phyloP scores from a whole-genome alignment of 768 basidiomycete genomes.

The Boletus vinaceobasis region DNA sequence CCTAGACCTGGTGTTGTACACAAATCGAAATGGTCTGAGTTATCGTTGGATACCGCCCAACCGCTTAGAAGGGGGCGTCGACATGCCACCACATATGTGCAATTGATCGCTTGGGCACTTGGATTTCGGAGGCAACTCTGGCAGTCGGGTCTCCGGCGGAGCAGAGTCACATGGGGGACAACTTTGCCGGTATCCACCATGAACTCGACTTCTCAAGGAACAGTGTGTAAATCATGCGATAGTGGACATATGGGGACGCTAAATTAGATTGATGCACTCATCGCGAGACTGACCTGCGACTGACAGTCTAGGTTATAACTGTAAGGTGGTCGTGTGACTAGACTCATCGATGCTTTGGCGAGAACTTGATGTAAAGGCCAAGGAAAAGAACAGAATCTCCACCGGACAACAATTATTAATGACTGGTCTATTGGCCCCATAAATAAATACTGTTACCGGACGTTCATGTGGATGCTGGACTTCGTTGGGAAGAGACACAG shows the following conservation, averaged over 20 bases:
- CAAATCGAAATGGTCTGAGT: not conserved
- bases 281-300: not conserved
- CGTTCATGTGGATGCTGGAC: not conserved
- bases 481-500: not conserved
- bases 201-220: not conserved
- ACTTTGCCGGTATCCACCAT: not conserved
- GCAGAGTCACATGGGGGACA: not conserved
- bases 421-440: not conserved
- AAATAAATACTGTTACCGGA: not conserved
- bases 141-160: not conserved
- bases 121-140: not conserved
- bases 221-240: not conserved
- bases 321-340: too few relatives aligned
- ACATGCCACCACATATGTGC: not conserved
- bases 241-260: not conserved
- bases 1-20: not conserved
- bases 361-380: not conserved
- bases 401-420: not conserved
- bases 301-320: too few relatives aligned
- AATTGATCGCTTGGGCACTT: not conserved
- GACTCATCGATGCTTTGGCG: not conserved
- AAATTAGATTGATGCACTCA: not conserved
- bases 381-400: not conserved
- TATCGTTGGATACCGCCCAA: not conserved
- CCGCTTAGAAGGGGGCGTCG: not conserved